Evolutionary conservation across 31 red algal species (phyloP), one percentile per base, ranked within the genome.

Genomic region (Asparagopsis taxiformis): DNA sequence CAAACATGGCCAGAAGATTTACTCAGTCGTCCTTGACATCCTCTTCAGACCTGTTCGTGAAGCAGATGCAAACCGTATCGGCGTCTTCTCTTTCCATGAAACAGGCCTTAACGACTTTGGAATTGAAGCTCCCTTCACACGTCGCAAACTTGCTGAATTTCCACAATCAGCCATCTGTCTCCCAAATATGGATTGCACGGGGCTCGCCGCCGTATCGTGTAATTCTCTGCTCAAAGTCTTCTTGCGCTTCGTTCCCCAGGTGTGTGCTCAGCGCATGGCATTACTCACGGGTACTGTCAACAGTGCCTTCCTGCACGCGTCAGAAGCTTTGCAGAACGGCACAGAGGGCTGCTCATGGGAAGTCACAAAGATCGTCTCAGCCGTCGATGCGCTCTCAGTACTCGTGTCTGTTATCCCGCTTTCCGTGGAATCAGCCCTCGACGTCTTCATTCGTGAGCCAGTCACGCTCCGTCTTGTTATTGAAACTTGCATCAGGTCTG

Each of bases 151-250:
- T 31, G 43, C 64, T 44, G 46, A 68, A 15, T 82, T 82, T 43
- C 78, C 78, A 25, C 78, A 82, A 55, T 72, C 46, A 52, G 66
- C 66, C 3, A 62, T 82, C 9, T 82, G 78, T 31, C 22, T 82
- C 26, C 75, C 75, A 3, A 80, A 80, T 52, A 80, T 80, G 75
- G 75, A 80, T 59, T 80, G 75, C 51, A 80, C 75, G 1, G 63
- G 60, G 31, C 51, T 80, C 10, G 75, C 75, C 22, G n/a, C n/a
- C n/a, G n/a, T n/a, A n/a, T n/a, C n/a, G n/a, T n/a, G n/a, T n/a
- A n/a, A n/a, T n/a, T n/a, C n/a, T n/a, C n/a, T n/a, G n/a, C n/a
- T n/a, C n/a, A n/a, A n/a, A n/a, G n/a, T n/a, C n/a, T n/a, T n/a
- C n/a, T n/a, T n/a, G n/a, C n/a, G n/a, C n/a, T n/a, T n/a, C n/a